Base-by-base conservation (phyloP, 2,329 filamentous ascomycete species). In the Apiospora arundinis region DNA sequence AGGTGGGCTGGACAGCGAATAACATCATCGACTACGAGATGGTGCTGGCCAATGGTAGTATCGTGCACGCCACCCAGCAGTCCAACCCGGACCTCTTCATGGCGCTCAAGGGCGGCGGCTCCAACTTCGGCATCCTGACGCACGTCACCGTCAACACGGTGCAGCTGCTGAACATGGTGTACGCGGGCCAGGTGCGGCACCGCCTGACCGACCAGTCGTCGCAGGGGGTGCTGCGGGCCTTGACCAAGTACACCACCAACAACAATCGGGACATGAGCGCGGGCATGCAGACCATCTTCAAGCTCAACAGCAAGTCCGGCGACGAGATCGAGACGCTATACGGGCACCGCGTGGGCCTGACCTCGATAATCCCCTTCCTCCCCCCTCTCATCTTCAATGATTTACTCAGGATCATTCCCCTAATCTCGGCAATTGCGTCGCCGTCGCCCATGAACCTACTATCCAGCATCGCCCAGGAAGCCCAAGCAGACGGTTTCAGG, bases 31-130 rank as follows among this genome's bases (percentile, higher is more conserved):
- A 82, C 69, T 86, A 80, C 72, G 82, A 86, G 75, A 78, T 88
- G 45, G 85, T 88, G 1, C 80, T 87, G 1, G 81, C 82, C 0
- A 75, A 81, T 63, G 85, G 86, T 1, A 70, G 72, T 1, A 79
- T 88, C 46, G 76, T 85, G 18, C 81, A 82, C 16, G 85, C 82
- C 18, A 84, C 81, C 48, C 71, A 71, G 0, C 69, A 73, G 0
- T 65, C 77, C 1, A 80, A 86, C 68, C 46, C 74, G 0, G 85
- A 88, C 72, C 81, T 88, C 0, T 88, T 81, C 74, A 82, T 80
- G 73, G 85, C 85, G 1, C 78, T 87, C 2, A 84, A 85, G 71
- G 87, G 86, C 5, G 86, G 86, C 16, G 80, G 81, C n/a, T 83
- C 80, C 72, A 88, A 88, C 73, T 85, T 86, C 56, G 85, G 84